Evolutionary conservation across 2,329 filamentous ascomycete species (phyloP).

Genomic region (Botrytis fragariae): DNA sequence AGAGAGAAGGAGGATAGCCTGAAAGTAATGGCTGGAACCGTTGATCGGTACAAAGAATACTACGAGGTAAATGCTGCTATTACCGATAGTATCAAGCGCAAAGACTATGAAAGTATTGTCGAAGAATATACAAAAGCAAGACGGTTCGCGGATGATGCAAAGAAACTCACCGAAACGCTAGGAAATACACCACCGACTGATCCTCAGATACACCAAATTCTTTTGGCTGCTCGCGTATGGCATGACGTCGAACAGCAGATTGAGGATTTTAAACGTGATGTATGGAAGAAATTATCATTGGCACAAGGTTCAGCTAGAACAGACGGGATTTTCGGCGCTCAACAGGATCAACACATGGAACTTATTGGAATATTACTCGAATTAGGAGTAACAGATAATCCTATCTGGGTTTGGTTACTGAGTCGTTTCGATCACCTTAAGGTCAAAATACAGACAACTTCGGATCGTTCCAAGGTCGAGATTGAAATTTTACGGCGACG

Average conservation of each 20-base stretch:
- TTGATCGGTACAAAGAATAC: constrained; percentile 77
- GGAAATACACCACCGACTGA: constrained; percentile 65
- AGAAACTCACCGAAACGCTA: constrained; percentile 59
- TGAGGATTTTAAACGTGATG: constrained; percentile 79
- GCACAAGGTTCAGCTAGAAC: constrained; percentile 52
- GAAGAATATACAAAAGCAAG: constrained; percentile 85
- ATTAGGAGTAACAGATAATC: constrained; percentile 90
- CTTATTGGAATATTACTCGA: constrained; percentile 87
- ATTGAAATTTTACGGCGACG: constrained; percentile 86
- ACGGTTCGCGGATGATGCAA: constrained; percentile 75
- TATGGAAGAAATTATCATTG: constrained; percentile 78
- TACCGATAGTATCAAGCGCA: constrained; percentile 81
- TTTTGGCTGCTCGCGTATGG: constrained; percentile 93
- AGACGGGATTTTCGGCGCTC: constrained; percentile 31
- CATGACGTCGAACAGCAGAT: constrained; percentile 87
- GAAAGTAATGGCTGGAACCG: constrained; percentile 69
- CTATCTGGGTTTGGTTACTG: constrained; percentile 92
- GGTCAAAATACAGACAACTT: constrained; percentile 73
- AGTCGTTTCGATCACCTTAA: constrained; percentile 89
- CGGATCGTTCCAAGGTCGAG: constrained; percentile 85
- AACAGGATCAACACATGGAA: constrained; percentile 85
- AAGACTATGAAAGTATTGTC: constrained; percentile 83
- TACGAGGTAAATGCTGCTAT: constrained; percentile 78
- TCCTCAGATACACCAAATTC: constrained; percentile 76
- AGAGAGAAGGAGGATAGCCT: constrained; percentile 87